Percentiles rank a stretch among this genome's conserved stretches.
These are phyloP conservation scores for Hymenoscyphus repandus DNA, from an alignment of 2,329 filamentous ascomycete genomes.

Conservation along the genomic window DNA sequence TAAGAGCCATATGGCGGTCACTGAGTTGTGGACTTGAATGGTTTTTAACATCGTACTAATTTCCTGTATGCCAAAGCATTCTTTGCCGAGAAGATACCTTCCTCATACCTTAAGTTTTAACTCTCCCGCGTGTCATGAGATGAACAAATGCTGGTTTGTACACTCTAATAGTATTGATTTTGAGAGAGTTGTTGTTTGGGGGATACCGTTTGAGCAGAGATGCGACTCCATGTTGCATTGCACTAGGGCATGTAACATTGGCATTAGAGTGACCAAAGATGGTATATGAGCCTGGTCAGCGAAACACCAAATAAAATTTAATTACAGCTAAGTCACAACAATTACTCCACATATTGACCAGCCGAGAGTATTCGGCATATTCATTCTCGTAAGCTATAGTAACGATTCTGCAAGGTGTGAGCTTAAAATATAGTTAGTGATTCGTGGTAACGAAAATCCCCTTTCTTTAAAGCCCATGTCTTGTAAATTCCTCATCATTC, in stretches of 20 bases:
- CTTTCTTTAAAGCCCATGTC: slow-evolving; percentile 54
- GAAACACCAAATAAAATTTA: background rate
- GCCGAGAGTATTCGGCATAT: slow-evolving; percentile 45
- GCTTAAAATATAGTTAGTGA: background rate
- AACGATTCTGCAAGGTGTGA: slow-evolving; percentile 40
- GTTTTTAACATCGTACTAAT: slow-evolving; percentile 66
- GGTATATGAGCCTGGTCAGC: slow-evolving; percentile 10
- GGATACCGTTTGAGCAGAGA: slow-evolving; percentile 44
- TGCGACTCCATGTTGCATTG: slow-evolving; percentile 48
- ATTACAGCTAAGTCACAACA: background rate
- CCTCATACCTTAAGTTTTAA: no score
- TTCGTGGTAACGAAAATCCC: slow-evolving; percentile 14
- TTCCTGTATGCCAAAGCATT: slow-evolving; percentile 62
- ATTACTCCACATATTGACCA: slow-evolving; percentile 54
- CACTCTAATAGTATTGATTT: no score
- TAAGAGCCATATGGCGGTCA: slow-evolving; percentile 33
- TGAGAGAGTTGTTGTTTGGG: slow-evolving; percentile 32
- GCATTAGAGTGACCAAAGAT: slow-evolving; percentile 18
- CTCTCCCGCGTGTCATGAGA: no score
- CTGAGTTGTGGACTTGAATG: slow-evolving; percentile 53
- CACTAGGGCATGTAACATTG: slow-evolving; percentile 18
- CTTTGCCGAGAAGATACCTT: slow-evolving; percentile 44
- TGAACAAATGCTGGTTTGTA: no score
- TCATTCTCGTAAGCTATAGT: slow-evolving; percentile 54
- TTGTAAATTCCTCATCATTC: slow-evolving; percentile 60